phyloP scores from a whole-genome alignment of 2,329 filamentous ascomycete species.

The Sphaerulina populicola region DNA sequence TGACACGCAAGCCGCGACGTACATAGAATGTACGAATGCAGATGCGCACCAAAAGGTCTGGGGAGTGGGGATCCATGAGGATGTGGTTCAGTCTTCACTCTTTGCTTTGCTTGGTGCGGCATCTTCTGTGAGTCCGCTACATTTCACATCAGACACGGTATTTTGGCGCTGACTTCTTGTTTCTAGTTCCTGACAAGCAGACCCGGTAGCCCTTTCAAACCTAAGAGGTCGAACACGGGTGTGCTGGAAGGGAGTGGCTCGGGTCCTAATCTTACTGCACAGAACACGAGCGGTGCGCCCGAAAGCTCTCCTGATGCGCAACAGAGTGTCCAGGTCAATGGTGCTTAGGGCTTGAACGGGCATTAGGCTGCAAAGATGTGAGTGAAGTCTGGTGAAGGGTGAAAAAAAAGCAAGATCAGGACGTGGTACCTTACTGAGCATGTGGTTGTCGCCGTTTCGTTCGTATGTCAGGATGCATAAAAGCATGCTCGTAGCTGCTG shows the following conservation, averaged over 20 bases:
- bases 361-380: not conserved
- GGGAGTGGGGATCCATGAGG: conserved; percentile 87
- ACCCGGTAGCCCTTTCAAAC: conserved; percentile 59
- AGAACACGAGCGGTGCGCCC: conserved; percentile 29
- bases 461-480: not conserved
- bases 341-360: not conserved
- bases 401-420: not conserved
- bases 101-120: conserved; percentile 79
- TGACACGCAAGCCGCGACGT: conserved; percentile 86
- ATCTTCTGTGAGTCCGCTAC: conserved; percentile 59
- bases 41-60: conserved; percentile 66
- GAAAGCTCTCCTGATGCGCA: conserved; percentile 27
- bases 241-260: conserved; percentile 23
- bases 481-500: no score
- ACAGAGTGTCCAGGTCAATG: conserved; percentile 1
- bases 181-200: conserved; percentile 60
- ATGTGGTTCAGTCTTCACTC: conserved; percentile 82
- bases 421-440: not conserved
- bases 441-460: no score
- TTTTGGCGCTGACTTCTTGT: not conserved
- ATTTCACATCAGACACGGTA: not conserved
- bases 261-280: conserved; percentile 17
- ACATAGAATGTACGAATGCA: conserved; percentile 74
- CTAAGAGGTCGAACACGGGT: conserved; percentile 46
- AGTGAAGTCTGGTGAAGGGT: not conserved